Evolutionary conservation across 345 rosid genomes (phyloP).

Genomic region (Lepidium africanum): DNA sequence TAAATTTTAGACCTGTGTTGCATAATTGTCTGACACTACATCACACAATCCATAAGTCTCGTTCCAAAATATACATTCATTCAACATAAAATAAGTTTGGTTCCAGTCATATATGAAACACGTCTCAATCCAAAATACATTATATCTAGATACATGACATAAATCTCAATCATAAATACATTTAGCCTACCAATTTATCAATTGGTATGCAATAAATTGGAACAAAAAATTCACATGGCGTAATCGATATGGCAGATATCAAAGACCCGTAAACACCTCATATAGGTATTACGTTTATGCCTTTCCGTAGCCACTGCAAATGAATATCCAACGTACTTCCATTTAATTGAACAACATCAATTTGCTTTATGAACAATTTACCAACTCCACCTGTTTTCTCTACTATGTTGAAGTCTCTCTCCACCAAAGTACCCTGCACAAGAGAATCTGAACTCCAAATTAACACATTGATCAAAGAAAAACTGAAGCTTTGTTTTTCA

Average conservation of each 20-base stretch:
- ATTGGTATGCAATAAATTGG: background rate
- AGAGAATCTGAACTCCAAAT: background rate
- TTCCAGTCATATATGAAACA: no score
- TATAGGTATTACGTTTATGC: slow-evolving; percentile 55
- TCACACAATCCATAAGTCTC: no score
- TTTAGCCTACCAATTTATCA: no score
- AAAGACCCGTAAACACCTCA: slow-evolving; percentile 78
- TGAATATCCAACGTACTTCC: slow-evolving; percentile 65
- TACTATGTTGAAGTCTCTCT: slow-evolving; percentile 50
- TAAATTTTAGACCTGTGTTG: no score
- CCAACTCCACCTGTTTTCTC: slow-evolving; percentile 68
- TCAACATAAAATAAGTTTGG: no score
- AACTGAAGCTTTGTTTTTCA: background rate
- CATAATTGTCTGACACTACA: no score
- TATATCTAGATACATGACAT: no score
- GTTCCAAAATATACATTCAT: no score
- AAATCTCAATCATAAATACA: no score
- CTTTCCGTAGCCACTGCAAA: slow-evolving; percentile 72
- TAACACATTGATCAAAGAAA: background rate
- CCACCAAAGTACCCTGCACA: slow-evolving; percentile 44
- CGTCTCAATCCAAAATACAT: no score
- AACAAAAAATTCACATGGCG: slow-evolving; percentile 45
- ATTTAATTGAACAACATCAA: slow-evolving; percentile 34
- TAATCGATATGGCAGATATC: slow-evolving; percentile 61
- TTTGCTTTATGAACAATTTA: slow-evolving; percentile 20